phyloP scores from a whole-genome alignment of 208 protist species.

The Leishmania tropica region DNA sequence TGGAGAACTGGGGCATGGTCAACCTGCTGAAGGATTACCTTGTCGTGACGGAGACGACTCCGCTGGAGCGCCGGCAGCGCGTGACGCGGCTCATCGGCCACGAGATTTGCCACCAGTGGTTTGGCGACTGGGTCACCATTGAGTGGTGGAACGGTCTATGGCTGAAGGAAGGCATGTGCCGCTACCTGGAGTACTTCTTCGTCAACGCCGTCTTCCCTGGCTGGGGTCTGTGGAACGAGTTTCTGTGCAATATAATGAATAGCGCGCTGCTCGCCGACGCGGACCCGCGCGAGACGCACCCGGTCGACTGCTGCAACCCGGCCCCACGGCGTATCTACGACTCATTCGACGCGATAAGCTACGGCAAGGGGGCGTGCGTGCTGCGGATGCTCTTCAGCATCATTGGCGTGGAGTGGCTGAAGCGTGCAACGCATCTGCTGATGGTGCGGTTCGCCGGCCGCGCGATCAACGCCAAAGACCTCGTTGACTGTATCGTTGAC shows the following conservation, averaged over 20 bases:
- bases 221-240: constrained; percentile 86
- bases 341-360: constrained; percentile 70
- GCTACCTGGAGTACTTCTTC: constrained; percentile 92
- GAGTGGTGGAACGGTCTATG: constrained; percentile 96
- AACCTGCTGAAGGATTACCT: constrained; percentile 76
- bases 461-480: constrained; percentile 38
- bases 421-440: constrained; percentile 35
- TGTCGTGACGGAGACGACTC: constrained; percentile 54
- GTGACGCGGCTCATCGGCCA: constrained; percentile 93
- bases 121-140: constrained; percentile 94
- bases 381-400: constrained; percentile 78
- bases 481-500: constrained; percentile 45
- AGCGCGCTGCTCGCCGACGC: constrained; percentile 46
- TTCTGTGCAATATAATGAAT: constrained; percentile 46
- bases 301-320: constrained; percentile 45
- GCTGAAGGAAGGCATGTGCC: constrained; percentile 98
- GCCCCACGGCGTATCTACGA: constrained; percentile 40
- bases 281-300: constrained; percentile 38
- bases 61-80: constrained; percentile 65
- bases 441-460: constrained; percentile 36
- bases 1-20: constrained; percentile 94
- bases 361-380: constrained; percentile 79
- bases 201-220: constrained; percentile 70
- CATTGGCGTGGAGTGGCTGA: constrained; percentile 37
- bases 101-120: constrained; percentile 95